Percentiles rank a stretch among this genome's conserved stretches.
These are phyloP conservation scores for Physaria fendleri DNA, from an alignment of 345 rosid genomes.

Conservation along the genomic window DNA sequence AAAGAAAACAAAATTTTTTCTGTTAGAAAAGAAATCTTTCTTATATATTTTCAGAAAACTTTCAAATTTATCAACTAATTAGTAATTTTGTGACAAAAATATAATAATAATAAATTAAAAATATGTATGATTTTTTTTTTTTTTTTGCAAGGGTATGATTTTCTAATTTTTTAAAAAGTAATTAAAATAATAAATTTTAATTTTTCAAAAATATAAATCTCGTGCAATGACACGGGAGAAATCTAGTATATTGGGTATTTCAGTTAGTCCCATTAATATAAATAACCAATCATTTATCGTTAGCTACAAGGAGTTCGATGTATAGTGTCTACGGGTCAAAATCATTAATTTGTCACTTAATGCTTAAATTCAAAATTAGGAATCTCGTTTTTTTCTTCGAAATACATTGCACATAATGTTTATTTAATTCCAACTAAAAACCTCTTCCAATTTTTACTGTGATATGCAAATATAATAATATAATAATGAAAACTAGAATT, in stretches of 20 bases:
- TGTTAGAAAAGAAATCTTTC: no score
- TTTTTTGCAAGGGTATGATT: no score
- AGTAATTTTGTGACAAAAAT: no score
- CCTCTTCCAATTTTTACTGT: constrained; percentile 13
- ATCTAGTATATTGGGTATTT: neutral
- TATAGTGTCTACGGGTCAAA: constrained; percentile 2
- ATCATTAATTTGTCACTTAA: neutral
- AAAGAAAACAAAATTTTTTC: no score
- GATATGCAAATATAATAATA: constrained; percentile 21
- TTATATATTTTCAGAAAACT: no score
- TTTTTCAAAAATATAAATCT: no score
- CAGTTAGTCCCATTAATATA: neutral
- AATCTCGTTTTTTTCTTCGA: constrained; percentile 12
- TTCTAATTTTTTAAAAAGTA: no score
- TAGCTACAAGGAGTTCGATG: neutral
- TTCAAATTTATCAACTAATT: no score
- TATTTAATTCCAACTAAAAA: constrained; percentile 5
- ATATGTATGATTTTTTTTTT: no score
- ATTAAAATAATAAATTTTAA: no score
- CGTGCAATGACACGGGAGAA: no score
- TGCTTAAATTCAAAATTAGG: neutral
- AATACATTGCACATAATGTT: constrained; percentile 10
- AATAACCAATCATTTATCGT: neutral
- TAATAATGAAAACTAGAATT: constrained; percentile 1
- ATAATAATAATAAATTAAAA: no score